Base-by-base conservation (phyloP, 495 filamentous ascomycete species). In the Talaromyces ruber region DNA sequence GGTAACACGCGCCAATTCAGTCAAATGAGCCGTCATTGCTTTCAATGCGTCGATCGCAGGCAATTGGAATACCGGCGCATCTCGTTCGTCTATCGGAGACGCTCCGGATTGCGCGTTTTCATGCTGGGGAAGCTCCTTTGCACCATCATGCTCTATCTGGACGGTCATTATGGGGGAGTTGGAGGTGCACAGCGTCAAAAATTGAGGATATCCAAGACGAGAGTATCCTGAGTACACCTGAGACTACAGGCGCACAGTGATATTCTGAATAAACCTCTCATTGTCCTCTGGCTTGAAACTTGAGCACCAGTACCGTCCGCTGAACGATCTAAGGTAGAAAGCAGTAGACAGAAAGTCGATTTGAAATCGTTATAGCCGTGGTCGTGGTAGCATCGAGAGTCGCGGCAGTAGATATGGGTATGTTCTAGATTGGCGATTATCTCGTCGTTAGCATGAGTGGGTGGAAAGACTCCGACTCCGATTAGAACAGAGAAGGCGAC, bases 31-130 rank as follows among this genome's bases (percentile, higher is more conserved):
- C 52, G 85, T 84, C 4, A 98, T 81, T 58, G 96, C 76, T 64
- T 88, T 89, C 64, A 98, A 76, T n/a, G 93, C 93, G 0, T 84
- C 83, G 28, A 85, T 79, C 1, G 92, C 86, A 0, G 83, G 72
- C 39, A 98, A 79, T 24, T 84, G 82, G 73, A 89, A 89, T 59
- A 96, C 83, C 67, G 91, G 88, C 25, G 62, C 52, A 14, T 58
- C 54, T 28, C 21, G 53, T 21, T 47, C 32, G 25, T 54, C 30
- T 8, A 32, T 22, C 32, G 61, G 22, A 11, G 61, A 22, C 16
- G n/a, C 37, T 9, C 29, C 29, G 3, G 61, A 51, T 26, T 54
- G 51, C 6, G 53, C 18, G 22, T 47, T 34, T 6, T 14, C 34
- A 58, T 58, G 29, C 52, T 30, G 54, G 34, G 34, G 24, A 22